Evolutionary conservation across 2,329 filamentous ascomycete genomes (phyloP).

Genomic region (Hymenoscyphus fructigenus): DNA sequence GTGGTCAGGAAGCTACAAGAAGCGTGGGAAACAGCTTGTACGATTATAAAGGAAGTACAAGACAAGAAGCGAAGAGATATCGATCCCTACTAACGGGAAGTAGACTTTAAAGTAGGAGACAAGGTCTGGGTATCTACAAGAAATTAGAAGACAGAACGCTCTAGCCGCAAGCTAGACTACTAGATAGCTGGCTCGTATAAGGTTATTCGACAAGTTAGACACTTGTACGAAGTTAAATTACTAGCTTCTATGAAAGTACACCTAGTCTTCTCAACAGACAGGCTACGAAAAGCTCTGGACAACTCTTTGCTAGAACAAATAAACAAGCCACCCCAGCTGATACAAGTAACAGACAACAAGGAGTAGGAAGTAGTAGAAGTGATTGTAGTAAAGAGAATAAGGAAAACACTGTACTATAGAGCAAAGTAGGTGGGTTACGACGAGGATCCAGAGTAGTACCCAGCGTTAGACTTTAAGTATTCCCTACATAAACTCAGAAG

Average conservation of each 20-base stretch:
- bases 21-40: not conserved
- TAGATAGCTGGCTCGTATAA: no score
- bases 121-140: not conserved
- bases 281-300: no score
- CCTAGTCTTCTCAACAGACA: no score
- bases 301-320: no score
- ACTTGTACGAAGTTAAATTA: no score
- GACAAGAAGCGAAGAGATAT: not conserved
- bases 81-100: not conserved
- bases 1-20: not conserved
- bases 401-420: not conserved
- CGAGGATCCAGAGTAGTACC: not conserved
- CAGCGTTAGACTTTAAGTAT: not conserved
- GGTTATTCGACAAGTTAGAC: slow-evolving; percentile 2
- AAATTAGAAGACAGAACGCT: no score
- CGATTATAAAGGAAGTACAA: not conserved
- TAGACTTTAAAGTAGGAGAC: not conserved
- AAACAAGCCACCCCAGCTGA: not conserved
- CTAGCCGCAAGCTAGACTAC: no score
- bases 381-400: not conserved
- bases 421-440: not conserved
- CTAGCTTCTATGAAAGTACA: no score
- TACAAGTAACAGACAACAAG: not conserved
- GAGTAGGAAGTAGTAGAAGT: not conserved
- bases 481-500: not conserved